Conservation (phyloP, 2,329 filamentous ascomycete genomes). For the Penicillium sp. region DNA sequence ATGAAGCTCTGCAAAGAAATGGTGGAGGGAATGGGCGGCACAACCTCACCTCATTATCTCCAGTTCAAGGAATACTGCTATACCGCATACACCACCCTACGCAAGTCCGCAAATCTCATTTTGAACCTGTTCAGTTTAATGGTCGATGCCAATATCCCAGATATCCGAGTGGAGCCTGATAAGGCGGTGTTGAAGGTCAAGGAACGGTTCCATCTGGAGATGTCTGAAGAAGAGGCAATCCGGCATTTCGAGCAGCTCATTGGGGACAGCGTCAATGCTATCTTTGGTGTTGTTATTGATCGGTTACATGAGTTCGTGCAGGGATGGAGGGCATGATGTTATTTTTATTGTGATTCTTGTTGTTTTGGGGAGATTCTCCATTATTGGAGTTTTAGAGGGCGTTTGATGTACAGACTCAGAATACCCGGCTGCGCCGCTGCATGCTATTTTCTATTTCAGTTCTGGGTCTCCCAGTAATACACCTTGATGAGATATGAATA, state of each 20-base stretch:
- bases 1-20: conserved; percentile 98
- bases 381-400: conserved; percentile 1
- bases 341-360: not conserved
- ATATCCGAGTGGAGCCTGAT: conserved; percentile 87
- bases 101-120: conserved; percentile 86
- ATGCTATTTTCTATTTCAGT: not conserved
- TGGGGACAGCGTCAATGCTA: conserved; percentile 82
- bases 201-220: conserved; percentile 87
- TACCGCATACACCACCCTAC: conserved; percentile 84
- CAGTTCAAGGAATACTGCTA: conserved; percentile 96
- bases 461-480: not conserved
- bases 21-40: conserved; percentile 97
- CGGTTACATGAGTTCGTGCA: conserved; percentile 91
- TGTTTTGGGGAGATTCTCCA: not conserved
- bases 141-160: conserved; percentile 95
- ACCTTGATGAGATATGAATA: too few relatives aligned
- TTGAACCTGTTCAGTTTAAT: conserved; percentile 94
- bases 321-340: conserved; percentile 68
- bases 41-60: conserved; percentile 74
- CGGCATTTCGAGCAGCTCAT: conserved; percentile 84
- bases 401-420: conserved; percentile 9
- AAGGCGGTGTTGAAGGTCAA: conserved; percentile 93
- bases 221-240: conserved; percentile 89
- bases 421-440: conserved; percentile 7
- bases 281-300: conserved; percentile 93